Percentiles rank a stretch among this genome's conserved stretches.
phyloP scores from a whole-genome alignment of 2,329 filamentous ascomycete species.

The Xylariaceae sp. region DNA sequence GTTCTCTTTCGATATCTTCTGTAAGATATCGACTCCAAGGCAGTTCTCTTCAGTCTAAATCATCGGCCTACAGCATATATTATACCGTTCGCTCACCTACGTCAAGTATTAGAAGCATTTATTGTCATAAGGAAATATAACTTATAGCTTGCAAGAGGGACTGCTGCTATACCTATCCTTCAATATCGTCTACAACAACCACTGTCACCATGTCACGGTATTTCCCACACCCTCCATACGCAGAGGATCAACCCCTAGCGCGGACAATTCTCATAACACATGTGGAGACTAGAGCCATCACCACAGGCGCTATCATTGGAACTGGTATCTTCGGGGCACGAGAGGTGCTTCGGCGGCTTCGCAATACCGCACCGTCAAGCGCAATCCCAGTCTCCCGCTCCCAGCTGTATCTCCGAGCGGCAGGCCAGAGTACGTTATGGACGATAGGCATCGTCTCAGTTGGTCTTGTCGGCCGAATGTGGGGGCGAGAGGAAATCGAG shows the following conservation, averaged over 20 bases:
- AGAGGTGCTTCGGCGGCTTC: conserved; percentile 22
- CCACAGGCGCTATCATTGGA: conserved; percentile 58
- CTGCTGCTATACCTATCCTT: not conserved
- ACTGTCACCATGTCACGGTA: conserved; percentile 58
- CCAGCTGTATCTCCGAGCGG: conserved; percentile 51
- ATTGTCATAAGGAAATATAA: not conserved
- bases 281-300: conserved; percentile 62
- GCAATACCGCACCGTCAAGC: conserved; percentile 26
- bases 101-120: not conserved
- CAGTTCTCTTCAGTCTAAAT: not conserved
- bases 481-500: conserved; percentile 63
- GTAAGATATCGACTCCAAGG: no score
- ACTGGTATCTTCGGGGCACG: conserved; percentile 47
- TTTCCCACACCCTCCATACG: conserved; percentile 62
- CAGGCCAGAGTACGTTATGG: conserved; percentile 53
- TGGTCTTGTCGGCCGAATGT: conserved; percentile 58
- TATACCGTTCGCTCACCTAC: not conserved
- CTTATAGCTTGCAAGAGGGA: not conserved
- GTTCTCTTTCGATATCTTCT: no score
- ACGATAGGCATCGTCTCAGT: conserved; percentile 53
- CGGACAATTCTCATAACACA: conserved; percentile 65
- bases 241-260: conserved; percentile 67
- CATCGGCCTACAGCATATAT: not conserved
- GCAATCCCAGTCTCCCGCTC: conserved; percentile 35
- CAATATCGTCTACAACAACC: no score